These are phyloP conservation scores for Hericium rajendrae DNA, from an alignment of 768 basidiomycete genomes.

Conservation along the genomic window DNA sequence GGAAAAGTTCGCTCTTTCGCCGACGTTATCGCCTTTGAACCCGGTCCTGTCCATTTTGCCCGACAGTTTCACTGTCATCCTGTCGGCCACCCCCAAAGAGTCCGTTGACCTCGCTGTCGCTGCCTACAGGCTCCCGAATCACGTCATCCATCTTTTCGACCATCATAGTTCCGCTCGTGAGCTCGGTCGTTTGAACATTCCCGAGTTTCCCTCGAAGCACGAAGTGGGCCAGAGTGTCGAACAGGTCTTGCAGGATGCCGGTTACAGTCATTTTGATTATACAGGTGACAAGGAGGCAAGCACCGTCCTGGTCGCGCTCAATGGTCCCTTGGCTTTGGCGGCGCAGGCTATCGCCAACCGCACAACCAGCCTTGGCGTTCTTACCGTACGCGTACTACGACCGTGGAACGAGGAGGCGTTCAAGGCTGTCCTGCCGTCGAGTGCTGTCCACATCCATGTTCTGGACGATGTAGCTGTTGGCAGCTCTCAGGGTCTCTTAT, in stretches of 20 bases:
- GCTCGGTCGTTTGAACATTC: slow-evolving; percentile 43
- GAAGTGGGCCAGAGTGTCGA: slow-evolving; percentile 26
- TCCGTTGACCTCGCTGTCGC: slow-evolving; percentile 66
- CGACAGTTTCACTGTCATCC: slow-evolving; percentile 57
- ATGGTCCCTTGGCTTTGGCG: slow-evolving; percentile 65
- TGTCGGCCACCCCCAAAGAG: slow-evolving; percentile 82
- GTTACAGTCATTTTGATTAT: slow-evolving; percentile 76
- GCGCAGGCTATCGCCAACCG: slow-evolving; percentile 42
- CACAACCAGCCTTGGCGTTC: slow-evolving; percentile 46
- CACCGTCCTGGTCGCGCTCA: slow-evolving; percentile 61
- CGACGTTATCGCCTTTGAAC: slow-evolving; percentile 65
- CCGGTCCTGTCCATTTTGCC: slow-evolving; percentile 52
- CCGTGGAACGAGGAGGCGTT: slow-evolving; percentile 75
- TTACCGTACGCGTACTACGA: slow-evolving; percentile 70
- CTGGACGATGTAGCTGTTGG: slow-evolving; percentile 68
- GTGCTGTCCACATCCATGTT: slow-evolving; percentile 54
- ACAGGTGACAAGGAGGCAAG: slow-evolving; percentile 52
- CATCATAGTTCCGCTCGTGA: slow-evolving; percentile 76
- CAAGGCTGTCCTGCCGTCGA: slow-evolving; percentile 45
- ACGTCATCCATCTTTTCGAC: slow-evolving; percentile 88
- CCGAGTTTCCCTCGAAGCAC: slow-evolving; percentile 25
- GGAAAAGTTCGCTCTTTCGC: slow-evolving; percentile 59
- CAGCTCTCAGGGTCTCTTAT: slow-evolving; percentile 54
- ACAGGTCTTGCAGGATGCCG: slow-evolving; percentile 42
- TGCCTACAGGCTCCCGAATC: slow-evolving; percentile 61